Evolutionary conservation across 2,329 filamentous ascomycete species (phyloP).

Genomic region (Penicillium sp.): DNA sequence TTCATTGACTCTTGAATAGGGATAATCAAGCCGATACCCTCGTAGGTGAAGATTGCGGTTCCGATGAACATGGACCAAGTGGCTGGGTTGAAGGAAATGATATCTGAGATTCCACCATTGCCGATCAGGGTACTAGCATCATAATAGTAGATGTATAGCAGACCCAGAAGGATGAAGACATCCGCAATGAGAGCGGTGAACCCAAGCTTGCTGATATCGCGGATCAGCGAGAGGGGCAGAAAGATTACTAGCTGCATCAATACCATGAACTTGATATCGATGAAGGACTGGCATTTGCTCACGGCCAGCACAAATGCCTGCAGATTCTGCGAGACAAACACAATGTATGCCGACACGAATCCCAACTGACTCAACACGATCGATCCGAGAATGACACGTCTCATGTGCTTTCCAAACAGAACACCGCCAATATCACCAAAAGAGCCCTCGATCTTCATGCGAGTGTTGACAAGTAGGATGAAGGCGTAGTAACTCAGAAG

Average conservation of each 20-base stretch:
- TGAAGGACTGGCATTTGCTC: slow-evolving; percentile 74
- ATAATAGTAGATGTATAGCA: slow-evolving; percentile 94
- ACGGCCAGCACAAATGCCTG: slow-evolving; percentile 93
- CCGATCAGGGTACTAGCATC: slow-evolving; percentile 79
- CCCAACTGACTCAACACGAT: slow-evolving; percentile 95
- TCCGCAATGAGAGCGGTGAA: slow-evolving; percentile 93
- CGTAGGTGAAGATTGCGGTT: slow-evolving; percentile 97
- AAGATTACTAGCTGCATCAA: slow-evolving; percentile 94
- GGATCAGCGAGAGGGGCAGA: slow-evolving; percentile 83
- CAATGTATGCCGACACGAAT: slow-evolving; percentile 91
- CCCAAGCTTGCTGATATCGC: slow-evolving; percentile 95
- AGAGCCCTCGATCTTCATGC: slow-evolving; percentile 80
- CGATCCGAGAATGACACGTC: slow-evolving; percentile 77
- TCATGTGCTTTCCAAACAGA: slow-evolving; percentile 86
- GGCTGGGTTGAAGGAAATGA: slow-evolving; percentile 80
- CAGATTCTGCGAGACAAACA: slow-evolving; percentile 92
- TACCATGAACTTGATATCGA: slow-evolving; percentile 85
- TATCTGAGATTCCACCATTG: slow-evolving; percentile 70
- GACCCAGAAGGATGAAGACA: slow-evolving; percentile 84
- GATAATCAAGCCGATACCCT: slow-evolving; percentile 95
- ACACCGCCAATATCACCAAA: slow-evolving; percentile 95
- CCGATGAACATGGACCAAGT: slow-evolving; percentile 98
- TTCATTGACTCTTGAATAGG: slow-evolving; percentile 98
- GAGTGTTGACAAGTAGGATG: slow-evolving; percentile 81
- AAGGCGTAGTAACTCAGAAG: slow-evolving; percentile 94